Evolutionary conservation across 106 monocot genomes (phyloP).

Genomic region (Phalaenopsis equestris): DNA sequence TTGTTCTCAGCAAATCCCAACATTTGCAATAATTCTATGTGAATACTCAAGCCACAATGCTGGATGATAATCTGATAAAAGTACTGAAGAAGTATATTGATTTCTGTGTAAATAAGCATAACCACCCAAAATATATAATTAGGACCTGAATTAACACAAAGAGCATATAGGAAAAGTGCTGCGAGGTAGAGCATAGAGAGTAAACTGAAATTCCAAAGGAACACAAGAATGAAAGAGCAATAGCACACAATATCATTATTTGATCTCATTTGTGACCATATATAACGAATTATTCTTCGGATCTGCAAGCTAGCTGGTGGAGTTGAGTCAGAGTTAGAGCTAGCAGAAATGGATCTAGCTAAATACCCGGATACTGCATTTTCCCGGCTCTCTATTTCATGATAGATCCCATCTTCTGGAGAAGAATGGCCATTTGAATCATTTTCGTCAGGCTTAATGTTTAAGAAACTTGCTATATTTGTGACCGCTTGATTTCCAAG

Average conservation of each 20-base stretch:
- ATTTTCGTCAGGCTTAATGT: conserved; percentile 75
- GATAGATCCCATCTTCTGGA: conserved; percentile 42
- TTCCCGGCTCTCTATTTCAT: conserved; percentile 47
- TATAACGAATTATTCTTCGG: conserved; percentile 57
- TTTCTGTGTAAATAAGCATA: conserved; percentile 87
- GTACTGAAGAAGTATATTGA: conserved; percentile 85
- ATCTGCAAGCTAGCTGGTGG: conserved; percentile 70
- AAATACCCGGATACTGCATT: conserved; percentile 19
- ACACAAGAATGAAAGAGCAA: conserved; percentile 77
- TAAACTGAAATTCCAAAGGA: conserved; percentile 93
- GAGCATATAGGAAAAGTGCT: conserved; percentile 67
- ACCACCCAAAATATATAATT: conserved; percentile 85
- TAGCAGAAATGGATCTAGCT: conserved; percentile 37
- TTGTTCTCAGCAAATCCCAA: conserved; percentile 76
- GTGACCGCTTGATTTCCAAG: conserved; percentile 92
- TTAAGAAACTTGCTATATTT: conserved; percentile 90
- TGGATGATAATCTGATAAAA: conserved; percentile 94
- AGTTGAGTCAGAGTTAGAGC: conserved; percentile 27
- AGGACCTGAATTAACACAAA: conserved; percentile 91
- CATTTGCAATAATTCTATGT: conserved; percentile 34
- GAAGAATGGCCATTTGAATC: conserved; percentile 54
- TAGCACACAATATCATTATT: conserved; percentile 98
- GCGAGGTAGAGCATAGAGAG: conserved; percentile 56
- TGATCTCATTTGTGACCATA: conserved; percentile 93
- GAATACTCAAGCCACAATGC: conserved; percentile 66